Evolutionary conservation across 768 basidiomycete species (phyloP).

Genomic region (Lactifluus pinguis): DNA sequence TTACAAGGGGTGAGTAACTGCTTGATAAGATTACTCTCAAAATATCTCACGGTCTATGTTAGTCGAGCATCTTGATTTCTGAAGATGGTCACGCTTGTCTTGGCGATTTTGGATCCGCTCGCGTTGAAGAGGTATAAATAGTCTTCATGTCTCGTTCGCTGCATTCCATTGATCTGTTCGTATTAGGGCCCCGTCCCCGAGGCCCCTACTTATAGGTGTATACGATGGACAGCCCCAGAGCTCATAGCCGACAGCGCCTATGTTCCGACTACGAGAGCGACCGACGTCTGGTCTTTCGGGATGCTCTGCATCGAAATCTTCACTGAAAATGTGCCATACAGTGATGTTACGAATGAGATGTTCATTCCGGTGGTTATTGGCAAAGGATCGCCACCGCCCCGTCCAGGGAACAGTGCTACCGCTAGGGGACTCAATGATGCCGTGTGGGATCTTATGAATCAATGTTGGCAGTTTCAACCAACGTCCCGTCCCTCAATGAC

Average conservation of each 20-base stretch:
- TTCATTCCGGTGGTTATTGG: constrained; percentile 31
- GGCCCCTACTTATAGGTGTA: neutral
- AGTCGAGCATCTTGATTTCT: constrained; percentile 11
- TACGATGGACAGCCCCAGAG: constrained; percentile 16
- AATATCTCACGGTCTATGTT: neutral
- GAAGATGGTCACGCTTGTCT: constrained; percentile 3
- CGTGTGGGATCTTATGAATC: constrained; percentile 36
- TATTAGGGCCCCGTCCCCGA: neutral
- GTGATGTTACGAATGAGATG: constrained; percentile 26
- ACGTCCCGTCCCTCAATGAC: constrained; percentile 33
- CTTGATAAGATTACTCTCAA: neutral
- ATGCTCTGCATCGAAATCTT: constrained; percentile 41
- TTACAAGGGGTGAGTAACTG: constrained; percentile 8
- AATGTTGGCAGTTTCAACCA: constrained; percentile 37
- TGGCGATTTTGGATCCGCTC: constrained; percentile 8
- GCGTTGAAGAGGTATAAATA: constrained; percentile 9
- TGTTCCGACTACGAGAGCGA: constrained; percentile 24
- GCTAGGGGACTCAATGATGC: constrained; percentile 29
- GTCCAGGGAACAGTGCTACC: constrained; percentile 27
- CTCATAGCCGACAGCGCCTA: neutral
- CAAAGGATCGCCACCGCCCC: constrained; percentile 30
- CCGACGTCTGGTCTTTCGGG: constrained; percentile 43
- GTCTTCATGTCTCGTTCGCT: neutral
- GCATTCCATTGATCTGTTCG: neutral
- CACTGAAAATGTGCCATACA: constrained; percentile 35